A percentile compares a stretch with the other conserved stretches of the same genome.
These are phyloP conservation scores for Lumnitzera racemosa DNA, from an alignment of 345 rosid species.

Conservation along the genomic window DNA sequence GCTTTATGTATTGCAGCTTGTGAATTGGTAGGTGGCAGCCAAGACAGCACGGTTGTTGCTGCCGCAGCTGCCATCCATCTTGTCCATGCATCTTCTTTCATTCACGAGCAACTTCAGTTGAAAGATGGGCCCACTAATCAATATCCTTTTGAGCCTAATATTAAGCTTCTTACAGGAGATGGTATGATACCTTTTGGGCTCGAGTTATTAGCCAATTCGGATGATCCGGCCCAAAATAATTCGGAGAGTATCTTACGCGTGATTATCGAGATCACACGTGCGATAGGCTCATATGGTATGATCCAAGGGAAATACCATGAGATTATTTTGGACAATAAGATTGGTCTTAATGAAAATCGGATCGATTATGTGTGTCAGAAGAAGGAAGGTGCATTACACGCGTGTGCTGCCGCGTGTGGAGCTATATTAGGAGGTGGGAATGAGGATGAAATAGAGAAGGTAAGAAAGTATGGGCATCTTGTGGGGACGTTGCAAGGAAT, in stretches of 20 bases:
- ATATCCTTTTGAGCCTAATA: constrained; percentile 24
- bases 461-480: constrained; percentile 39
- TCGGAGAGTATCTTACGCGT: constrained; percentile 33
- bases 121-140: constrained; percentile 15
- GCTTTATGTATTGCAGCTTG: constrained; percentile 54
- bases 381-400: constrained; percentile 39
- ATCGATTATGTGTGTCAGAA: constrained; percentile 17
- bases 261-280: constrained; percentile 40
- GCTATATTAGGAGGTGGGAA: constrained; percentile 61
- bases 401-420: constrained; percentile 53
- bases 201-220: constrained; percentile 28
- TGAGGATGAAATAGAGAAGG: constrained; percentile 39
- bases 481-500: constrained; percentile 39
- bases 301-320: constrained; percentile 30
- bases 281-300: constrained; percentile 39
- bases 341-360: not conserved
- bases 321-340: not conserved
- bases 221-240: constrained; percentile 10
- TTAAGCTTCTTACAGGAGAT: constrained; percentile 39
- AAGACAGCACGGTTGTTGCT: constrained; percentile 36
- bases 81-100: constrained; percentile 26
- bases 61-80: constrained; percentile 54
- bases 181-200: constrained; percentile 40
- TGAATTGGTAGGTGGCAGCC: constrained; percentile 49
- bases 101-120: constrained; percentile 28